Percentiles rank a stretch among this genome's conserved stretches.
Evolutionary conservation across 331 rosid species (phyloP).

Genomic region (Malus hybrid): DNA sequence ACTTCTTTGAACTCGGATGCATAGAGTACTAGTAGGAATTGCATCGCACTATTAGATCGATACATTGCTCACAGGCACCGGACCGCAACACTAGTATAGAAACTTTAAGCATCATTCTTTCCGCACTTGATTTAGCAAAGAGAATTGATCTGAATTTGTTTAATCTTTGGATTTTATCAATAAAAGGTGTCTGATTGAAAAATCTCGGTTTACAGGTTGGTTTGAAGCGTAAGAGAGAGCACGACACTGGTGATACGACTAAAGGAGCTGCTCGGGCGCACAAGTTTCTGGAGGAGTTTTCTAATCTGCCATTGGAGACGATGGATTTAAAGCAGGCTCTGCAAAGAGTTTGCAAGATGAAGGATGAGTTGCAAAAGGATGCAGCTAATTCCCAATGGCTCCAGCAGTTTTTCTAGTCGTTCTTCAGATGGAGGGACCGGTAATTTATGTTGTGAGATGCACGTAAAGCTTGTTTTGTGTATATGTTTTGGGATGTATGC

Average conservation of each 20-base stretch:
- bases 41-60: not conserved
- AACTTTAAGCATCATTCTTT: not conserved
- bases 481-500: not conserved
- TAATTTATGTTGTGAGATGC: slow-evolving; percentile 10
- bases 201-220: slow-evolving; percentile 38
- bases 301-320: slow-evolving; percentile 56
- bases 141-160: not conserved
- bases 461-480: slow-evolving; percentile 21
- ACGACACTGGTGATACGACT: slow-evolving; percentile 52
- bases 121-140: not conserved
- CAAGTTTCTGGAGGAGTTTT: slow-evolving; percentile 58
- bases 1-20: not conserved
- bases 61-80: not conserved
- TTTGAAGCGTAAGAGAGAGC: slow-evolving; percentile 66
- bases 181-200: not conserved
- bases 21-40: not conserved
- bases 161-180: not conserved
- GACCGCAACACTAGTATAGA: not conserved
- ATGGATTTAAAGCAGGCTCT: slow-evolving; percentile 66
- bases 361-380: slow-evolving; percentile 63
- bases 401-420: slow-evolving; percentile 51
- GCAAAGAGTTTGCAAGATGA: slow-evolving; percentile 49
- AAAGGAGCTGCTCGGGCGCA: slow-evolving; percentile 70
- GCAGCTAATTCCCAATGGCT: slow-evolving; percentile 65
- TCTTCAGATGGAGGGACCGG: not conserved